phyloP scores from a whole-genome alignment of 345 rosid genomes.

The Eucalyptus cloeziana region DNA sequence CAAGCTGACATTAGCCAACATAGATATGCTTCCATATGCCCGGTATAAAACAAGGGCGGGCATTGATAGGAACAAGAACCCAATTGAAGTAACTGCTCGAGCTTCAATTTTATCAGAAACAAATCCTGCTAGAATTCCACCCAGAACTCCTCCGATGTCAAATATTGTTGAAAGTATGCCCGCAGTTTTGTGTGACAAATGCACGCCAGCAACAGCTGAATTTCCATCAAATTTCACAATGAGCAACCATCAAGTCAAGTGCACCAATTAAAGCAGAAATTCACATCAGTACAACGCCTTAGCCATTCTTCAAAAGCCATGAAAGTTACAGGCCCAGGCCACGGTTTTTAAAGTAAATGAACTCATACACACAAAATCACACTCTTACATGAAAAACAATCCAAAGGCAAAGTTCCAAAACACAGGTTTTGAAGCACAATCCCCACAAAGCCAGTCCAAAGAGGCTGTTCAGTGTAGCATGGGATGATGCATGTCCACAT shows the following conservation, averaged over 20 bases:
- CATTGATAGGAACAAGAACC: slow-evolving; percentile 58
- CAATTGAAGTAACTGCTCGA: slow-evolving; percentile 65
- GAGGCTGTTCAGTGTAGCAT: background rate
- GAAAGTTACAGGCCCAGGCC: background rate
- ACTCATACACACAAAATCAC: background rate
- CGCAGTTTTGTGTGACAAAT: slow-evolving; percentile 71
- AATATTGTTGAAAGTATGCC: slow-evolving; percentile 78
- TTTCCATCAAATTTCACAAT: slow-evolving; percentile 1
- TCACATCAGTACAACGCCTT: background rate
- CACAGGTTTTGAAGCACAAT: background rate
- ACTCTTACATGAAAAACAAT: background rate
- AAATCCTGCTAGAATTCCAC: slow-evolving; percentile 70
- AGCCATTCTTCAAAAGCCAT: background rate
- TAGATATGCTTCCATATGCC: slow-evolving; percentile 49
- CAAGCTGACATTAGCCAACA: slow-evolving; percentile 42
- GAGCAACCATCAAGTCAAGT: background rate
- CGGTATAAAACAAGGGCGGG: slow-evolving; percentile 65
- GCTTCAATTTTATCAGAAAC: slow-evolving; percentile 72
- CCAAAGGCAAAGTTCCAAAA: background rate
- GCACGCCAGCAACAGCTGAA: slow-evolving; percentile 77
- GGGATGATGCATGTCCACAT: background rate
- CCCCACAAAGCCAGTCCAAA: background rate
- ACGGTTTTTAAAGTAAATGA: background rate
- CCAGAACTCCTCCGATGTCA: slow-evolving; percentile 80
- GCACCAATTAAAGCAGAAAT: background rate